These are phyloP conservation scores for Podospora australis DNA, from an alignment of 495 filamentous ascomycete species.

Conservation along the genomic window DNA sequence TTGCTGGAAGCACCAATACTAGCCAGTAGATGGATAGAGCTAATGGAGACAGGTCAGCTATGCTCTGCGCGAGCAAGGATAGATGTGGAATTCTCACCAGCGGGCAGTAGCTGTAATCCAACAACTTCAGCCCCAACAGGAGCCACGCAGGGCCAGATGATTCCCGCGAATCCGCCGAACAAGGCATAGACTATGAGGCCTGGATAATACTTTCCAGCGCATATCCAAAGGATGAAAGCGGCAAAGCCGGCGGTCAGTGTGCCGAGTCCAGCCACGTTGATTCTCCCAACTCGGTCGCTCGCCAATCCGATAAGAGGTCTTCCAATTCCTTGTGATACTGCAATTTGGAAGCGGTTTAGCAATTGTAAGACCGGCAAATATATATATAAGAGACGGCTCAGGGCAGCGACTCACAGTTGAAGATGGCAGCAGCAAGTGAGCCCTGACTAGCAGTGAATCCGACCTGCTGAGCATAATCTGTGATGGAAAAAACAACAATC, in stretches of 20 bases:
- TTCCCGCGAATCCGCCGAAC: conserved; percentile 63
- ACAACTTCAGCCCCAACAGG: conserved; percentile 76
- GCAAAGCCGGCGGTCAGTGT: conserved; percentile 55
- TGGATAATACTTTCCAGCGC: conserved; percentile 56
- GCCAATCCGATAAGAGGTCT: conserved; percentile 61
- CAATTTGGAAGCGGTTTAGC: background rate
- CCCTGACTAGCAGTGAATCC: conserved; percentile 62
- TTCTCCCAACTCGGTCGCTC: conserved; percentile 58
- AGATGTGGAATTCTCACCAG: conserved; percentile 30
- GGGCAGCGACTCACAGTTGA: conserved; percentile 52
- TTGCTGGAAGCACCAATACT: conserved; percentile 62
- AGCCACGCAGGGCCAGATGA: conserved; percentile 65
- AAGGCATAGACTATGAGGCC: conserved; percentile 66
- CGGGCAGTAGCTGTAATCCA: conserved; percentile 63
- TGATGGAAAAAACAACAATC: conserved; percentile 64
- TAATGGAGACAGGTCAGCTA: background rate
- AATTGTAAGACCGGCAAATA: background rate
- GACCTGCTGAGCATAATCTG: conserved; percentile 58
- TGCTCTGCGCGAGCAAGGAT: background rate
- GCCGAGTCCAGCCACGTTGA: conserved; percentile 58
- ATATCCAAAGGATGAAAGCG: conserved; percentile 61
- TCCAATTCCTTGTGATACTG: conserved; percentile 39
- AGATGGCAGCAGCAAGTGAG: conserved; percentile 61
- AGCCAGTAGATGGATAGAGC: conserved; percentile 70
- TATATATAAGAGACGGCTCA: conserved; percentile 13